Evolutionary conservation across 495 filamentous ascomycete species (phyloP), one percentile per base, ranked within the genome.

Genomic region (Penicillium arizonense): DNA sequence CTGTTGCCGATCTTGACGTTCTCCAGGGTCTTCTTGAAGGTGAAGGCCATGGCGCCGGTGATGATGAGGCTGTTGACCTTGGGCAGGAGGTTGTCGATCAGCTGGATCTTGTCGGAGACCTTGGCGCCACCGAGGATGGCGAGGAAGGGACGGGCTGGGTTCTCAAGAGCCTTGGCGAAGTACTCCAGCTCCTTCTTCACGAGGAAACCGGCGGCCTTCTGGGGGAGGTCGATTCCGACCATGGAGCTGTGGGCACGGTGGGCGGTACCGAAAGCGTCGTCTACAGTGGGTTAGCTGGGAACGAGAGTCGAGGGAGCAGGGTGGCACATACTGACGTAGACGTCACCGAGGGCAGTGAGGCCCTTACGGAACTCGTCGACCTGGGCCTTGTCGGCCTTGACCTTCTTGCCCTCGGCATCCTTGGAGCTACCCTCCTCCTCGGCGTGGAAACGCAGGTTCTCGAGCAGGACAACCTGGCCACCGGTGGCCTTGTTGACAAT

Each of bases 141-240:
- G 14, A 99, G 89, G 88, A 99, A 99, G 52, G 95, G 95, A 23
- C 91, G 85, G 77, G 92, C 79, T 34, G 94, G 94, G 59, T 81
- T 82, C 78, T 99, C 94, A 32, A 99, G 88, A 30, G 93, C 94
- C 79, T 96, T 83, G 50, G 94, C 94, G 71, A 99, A 99, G 85
- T 97, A 99, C 65, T 97, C 93, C 42, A 99, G 89, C 74, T 99
- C 94, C 80, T 97, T 99, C 88, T 99, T 99, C 77, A 99, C 88
- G 61, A 99, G 86, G 85, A 96, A 97, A 44, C 94, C 94, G 47
- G 92, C 87, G 5, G 94, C 94, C 78, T 93, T 96, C 71, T 96
- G 89, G 45, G 94, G 91, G 20, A 97, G 87, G 53, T 97, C 85
- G 44, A 96, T 80, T 62, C 94, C 94, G 64, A 99, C 94, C 94